Base-by-base conservation (phyloP, 371 early-diverging fungal species). In the Syncephalis plumigaleata region DNA sequence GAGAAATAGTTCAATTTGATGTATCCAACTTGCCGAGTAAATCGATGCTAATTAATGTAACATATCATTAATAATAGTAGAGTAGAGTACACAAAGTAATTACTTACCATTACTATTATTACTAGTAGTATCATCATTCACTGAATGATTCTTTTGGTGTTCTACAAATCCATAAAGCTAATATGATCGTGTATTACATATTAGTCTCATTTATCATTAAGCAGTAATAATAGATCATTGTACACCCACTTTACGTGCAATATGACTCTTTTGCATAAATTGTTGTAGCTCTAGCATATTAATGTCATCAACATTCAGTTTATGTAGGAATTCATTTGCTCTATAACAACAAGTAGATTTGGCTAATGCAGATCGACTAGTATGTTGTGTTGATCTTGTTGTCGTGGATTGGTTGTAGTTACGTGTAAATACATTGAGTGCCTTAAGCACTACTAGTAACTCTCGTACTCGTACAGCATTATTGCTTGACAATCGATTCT, bases 401-500 rank as follows among this genome's bases (percentile, higher is more conserved):
- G 31, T 7, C 11, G 31, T 4, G 4, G 31, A 7, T 7, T 31
- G 31, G 4, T 31, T 4, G 11, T 31, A 31, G 11, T 11, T 4
- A 31, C 31, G 31, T 31, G 31, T 31, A 31, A 31, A 31, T 7
- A 11, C 4, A 7, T 58, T 50, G 11, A 68, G 42, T 11, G 60
- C 63, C 16, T 64, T 62, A 51, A 75, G 46, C 36, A 72, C 66
- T 16, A 42, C 52, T 9, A 75, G 52, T 36, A 83, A 60, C 54
- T 85, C 86, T 18, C 75, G 66, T 44, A 94, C 78, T 54, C 86
- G 82, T n/a, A 73, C 64, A 1, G 74, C 61, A 49, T 90, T 91
- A 37, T 67, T 66, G 4, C 83, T 85, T 1, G 66, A 64, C 9
- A 94, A 56, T n/a, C 85, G 59, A 1, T 55, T 59, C 51, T 71